Evolutionary conservation across 768 basidiomycete genomes (phyloP).

Genomic region (Fistulinella prunicolor): DNA sequence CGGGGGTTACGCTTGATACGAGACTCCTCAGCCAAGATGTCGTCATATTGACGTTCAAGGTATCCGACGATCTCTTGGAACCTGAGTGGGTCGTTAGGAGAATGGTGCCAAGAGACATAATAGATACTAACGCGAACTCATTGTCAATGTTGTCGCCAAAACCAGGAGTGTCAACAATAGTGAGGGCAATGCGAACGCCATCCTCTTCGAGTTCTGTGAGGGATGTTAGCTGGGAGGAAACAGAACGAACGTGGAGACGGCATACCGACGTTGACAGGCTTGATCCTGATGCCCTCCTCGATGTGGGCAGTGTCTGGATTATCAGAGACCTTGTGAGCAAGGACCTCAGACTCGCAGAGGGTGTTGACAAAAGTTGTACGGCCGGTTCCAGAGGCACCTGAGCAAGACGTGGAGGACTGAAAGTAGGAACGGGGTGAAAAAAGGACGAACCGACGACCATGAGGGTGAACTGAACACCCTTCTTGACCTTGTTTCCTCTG

Average conservation of each 20-base stretch:
- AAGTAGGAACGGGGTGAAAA: background rate
- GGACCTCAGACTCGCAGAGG: conserved; percentile 92
- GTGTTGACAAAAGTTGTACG: conserved; percentile 99
- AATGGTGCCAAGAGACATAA: conserved; percentile 3
- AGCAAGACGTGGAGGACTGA: conserved; percentile 8
- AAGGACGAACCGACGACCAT: conserved; percentile 89
- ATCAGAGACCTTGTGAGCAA: conserved; percentile 83
- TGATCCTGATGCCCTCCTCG: conserved; percentile 93
- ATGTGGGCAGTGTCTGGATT: conserved; percentile 87
- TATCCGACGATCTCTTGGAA: conserved; percentile 97
- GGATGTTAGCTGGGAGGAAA: background rate
- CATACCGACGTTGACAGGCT: conserved; percentile 87
- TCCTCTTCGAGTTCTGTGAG: conserved; percentile 92
- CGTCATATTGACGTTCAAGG: conserved; percentile 98
- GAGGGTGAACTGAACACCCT: conserved; percentile 96
- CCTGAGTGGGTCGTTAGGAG: conserved; percentile 39
- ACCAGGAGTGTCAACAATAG: conserved; percentile 97
- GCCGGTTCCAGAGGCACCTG: conserved; percentile 96
- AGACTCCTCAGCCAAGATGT: conserved; percentile 97
- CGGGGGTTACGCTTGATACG: conserved; percentile 99
- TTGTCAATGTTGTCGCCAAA: conserved; percentile 99
- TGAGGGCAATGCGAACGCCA: conserved; percentile 95
- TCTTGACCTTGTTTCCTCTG: conserved; percentile 94
- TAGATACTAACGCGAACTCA: conserved; percentile 81
- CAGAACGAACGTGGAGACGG: background rate